A percentile compares a stretch with the other conserved stretches of the same genome.
Evolutionary conservation across 768 basidiomycete species (phyloP).

Genomic region (Pisolithus sp.): DNA sequence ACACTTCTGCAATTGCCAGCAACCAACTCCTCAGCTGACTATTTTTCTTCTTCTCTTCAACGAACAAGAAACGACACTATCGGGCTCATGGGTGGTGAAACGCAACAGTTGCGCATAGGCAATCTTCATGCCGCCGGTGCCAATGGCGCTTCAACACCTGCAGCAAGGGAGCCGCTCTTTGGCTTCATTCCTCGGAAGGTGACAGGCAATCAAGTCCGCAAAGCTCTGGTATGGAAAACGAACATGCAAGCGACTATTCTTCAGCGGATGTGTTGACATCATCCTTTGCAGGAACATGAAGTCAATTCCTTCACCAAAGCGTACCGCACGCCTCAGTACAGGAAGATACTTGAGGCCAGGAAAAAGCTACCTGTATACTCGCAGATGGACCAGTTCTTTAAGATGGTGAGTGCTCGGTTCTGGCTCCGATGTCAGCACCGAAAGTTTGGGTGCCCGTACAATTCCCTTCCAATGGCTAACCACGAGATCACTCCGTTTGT

Average conservation of each 20-base stretch:
- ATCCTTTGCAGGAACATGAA: slow-evolving; percentile 53
- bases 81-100: neutral
- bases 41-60: neutral
- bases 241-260: neutral
- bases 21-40: neutral
- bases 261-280: neutral
- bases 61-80: neutral
- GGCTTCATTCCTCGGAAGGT: slow-evolving; percentile 72
- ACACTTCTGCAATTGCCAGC: too few relatives aligned
- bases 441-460: neutral
- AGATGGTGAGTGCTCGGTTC: slow-evolving; percentile 58
- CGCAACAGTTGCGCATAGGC: slow-evolving; percentile 52
- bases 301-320: slow-evolving; percentile 84
- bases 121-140: slow-evolving; percentile 30
- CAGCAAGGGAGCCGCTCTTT: slow-evolving; percentile 54
- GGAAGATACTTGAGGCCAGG: slow-evolving; percentile 76
- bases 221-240: slow-evolving; percentile 54
- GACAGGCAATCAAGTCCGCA: slow-evolving; percentile 55
- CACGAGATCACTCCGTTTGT: neutral
- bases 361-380: slow-evolving; percentile 87
- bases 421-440: neutral
- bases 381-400: slow-evolving; percentile 90
- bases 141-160: slow-evolving; percentile 6
- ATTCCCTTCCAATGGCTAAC: neutral
- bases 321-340: slow-evolving; percentile 74